Conservation (phyloP, 2,329 filamentous ascomycete genomes). For the Laburnicola sp. region DNA sequence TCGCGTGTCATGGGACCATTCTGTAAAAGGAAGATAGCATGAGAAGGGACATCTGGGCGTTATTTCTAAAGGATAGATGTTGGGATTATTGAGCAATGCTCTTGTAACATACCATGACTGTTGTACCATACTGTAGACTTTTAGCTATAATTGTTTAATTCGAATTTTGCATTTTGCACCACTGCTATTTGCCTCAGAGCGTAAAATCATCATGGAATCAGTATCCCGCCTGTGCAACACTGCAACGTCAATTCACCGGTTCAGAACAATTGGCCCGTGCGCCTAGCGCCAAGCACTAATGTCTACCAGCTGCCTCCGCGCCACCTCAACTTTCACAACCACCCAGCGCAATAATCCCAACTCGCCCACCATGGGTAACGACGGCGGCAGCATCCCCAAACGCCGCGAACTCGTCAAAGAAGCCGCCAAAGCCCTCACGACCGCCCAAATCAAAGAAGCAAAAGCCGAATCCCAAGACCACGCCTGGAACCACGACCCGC, state of each 20-base stretch:
- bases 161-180: too few relatives aligned
- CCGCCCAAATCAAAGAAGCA: constrained; percentile 85
- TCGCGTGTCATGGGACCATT: neutral
- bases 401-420: constrained; percentile 95
- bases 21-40: too few relatives aligned
- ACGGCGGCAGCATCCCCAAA: constrained; percentile 92
- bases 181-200: neutral
- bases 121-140: constrained; percentile 3
- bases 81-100: neutral
- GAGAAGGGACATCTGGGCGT: neutral
- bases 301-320: neutral
- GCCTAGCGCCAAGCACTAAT: neutral
- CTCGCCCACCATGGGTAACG: constrained; percentile 77
- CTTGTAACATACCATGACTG: neutral
- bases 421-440: constrained; percentile 78
- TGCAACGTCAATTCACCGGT: neutral
- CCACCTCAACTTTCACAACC: neutral
- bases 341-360: neutral
- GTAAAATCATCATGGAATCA: neutral
- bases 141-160: neutral
- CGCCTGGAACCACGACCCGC: constrained; percentile 81
- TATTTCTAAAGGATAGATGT: neutral
- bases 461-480: constrained; percentile 83
- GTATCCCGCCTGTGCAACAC: too few relatives aligned
- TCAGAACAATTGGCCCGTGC: neutral